These are phyloP conservation scores for Stephanodiscus triporus DNA, from an alignment of 108 stramenopile species.

Conservation along the genomic window DNA sequence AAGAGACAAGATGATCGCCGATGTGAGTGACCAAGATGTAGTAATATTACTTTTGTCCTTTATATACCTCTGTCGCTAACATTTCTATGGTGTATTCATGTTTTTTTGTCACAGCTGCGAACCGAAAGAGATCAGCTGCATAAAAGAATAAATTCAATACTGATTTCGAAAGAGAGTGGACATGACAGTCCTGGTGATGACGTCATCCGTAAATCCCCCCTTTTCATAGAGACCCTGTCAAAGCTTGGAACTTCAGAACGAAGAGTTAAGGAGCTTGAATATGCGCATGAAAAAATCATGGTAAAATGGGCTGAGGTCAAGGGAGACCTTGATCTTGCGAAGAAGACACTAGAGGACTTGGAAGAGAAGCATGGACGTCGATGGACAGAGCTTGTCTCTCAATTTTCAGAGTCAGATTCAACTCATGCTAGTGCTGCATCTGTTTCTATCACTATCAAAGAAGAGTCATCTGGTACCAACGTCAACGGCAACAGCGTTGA, in stretches of 20 bases:
- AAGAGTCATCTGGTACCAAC: conserved; percentile 12
- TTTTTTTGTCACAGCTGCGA: conserved; percentile 45
- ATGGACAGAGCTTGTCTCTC: conserved; percentile 68
- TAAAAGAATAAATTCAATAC: conserved; percentile 66
- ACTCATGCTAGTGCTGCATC: conserved; percentile 2
- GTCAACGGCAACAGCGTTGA: conserved; percentile 12
- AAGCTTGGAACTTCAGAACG: conserved; percentile 57
- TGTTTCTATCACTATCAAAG: conserved; percentile 8
- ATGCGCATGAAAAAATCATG: conserved; percentile 41
- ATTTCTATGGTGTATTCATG: not conserved
- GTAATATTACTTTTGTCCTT: conserved; percentile 11
- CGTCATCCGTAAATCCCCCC: conserved; percentile 46
- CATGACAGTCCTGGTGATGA: conserved; percentile 43
- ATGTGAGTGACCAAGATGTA: conserved; percentile 52
- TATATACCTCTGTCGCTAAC: conserved; percentile 5
- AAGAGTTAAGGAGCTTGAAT: conserved; percentile 47
- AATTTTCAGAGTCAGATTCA: conserved; percentile 44
- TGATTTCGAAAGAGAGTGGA: conserved; percentile 40
- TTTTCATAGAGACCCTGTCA: conserved; percentile 51
- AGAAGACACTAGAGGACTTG: conserved; percentile 70
- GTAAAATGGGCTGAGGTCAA: conserved; percentile 67
- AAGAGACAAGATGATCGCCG: conserved; percentile 71
- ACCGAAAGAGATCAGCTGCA: conserved; percentile 56
- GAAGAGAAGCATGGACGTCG: conserved; percentile 68
- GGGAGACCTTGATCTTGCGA: conserved; percentile 66